These are phyloP conservation scores for Xylaria nigripes DNA, from an alignment of 495 filamentous ascomycete species.

Conservation along the genomic window DNA sequence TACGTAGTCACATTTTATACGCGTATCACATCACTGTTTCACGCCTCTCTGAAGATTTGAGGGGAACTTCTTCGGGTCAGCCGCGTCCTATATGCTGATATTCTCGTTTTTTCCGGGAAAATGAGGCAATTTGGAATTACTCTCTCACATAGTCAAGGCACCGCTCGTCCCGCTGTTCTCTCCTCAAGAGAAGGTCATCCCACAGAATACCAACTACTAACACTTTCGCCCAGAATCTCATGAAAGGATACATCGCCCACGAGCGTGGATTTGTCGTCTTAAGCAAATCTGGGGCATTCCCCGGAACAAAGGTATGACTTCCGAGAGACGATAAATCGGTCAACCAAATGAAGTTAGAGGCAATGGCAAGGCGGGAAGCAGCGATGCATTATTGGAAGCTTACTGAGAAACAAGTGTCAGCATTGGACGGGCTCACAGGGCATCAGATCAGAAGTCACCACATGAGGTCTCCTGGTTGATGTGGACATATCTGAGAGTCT, in stretches of 20 bases:
- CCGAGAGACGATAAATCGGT: background rate
- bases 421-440: background rate
- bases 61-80: background rate
- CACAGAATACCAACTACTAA: conserved; percentile 8
- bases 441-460: background rate
- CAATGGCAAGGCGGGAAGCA: background rate
- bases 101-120: background rate
- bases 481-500: background rate
- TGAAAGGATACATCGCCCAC: conserved; percentile 96
- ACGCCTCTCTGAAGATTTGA: no score
- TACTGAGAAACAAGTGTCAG: background rate
- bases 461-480: background rate
- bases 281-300: conserved; percentile 85
- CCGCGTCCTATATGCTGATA: background rate
- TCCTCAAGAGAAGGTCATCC: background rate
- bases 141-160: background rate
- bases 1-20: conserved; percentile 32
- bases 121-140: background rate
- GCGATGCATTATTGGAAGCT: background rate
- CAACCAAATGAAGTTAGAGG: background rate
- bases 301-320: conserved; percentile 81
- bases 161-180: background rate
- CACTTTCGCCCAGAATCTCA: conserved; percentile 55
- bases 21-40: background rate
- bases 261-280: conserved; percentile 83